Evolutionary conservation across 2,329 filamentous ascomycete species (phyloP).

Genomic region (Fusarium euwallaceae): DNA sequence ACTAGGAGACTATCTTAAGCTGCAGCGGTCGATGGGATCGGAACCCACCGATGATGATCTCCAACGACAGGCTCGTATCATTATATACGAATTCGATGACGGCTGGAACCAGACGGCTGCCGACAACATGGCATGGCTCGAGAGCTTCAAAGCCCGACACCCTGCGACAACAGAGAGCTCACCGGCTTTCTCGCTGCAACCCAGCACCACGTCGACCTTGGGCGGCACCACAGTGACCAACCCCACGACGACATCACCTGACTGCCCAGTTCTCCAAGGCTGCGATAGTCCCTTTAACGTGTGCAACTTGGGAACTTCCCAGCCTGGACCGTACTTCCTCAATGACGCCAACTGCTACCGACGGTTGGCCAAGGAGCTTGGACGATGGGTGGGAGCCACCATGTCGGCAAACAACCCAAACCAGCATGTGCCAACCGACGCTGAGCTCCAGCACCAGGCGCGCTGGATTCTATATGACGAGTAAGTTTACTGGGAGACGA

Average conservation of each 20-base stretch:
- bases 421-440: constrained; percentile 69
- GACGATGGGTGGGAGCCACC: constrained; percentile 64
- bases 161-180: constrained; percentile 40
- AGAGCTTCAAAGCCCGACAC: constrained; percentile 65
- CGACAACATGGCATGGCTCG: constrained; percentile 68
- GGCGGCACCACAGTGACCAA: constrained; percentile 33
- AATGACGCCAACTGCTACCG: constrained; percentile 73
- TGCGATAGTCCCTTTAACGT: constrained; percentile 10
- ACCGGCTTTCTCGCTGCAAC: constrained; percentile 41
- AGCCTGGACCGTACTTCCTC: constrained; percentile 59
- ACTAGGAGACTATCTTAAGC: constrained; percentile 64
- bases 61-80: constrained; percentile 69
- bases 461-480: constrained; percentile 74
- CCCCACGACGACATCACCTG: constrained; percentile 28
- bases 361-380: constrained; percentile 66
- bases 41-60: constrained; percentile 67
- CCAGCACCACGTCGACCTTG: constrained; percentile 31
- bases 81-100: constrained; percentile 73
- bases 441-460: constrained; percentile 74
- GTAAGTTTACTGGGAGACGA: constrained; percentile 53
- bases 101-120: constrained; percentile 74
- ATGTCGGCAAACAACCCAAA: constrained; percentile 73
- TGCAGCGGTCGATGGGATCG: constrained; percentile 59
- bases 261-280: constrained; percentile 23
- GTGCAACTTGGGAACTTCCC: constrained; percentile 16